Evolutionary conservation across 148 eudicot species (phyloP).

Genomic region (Cornus florida): DNA sequence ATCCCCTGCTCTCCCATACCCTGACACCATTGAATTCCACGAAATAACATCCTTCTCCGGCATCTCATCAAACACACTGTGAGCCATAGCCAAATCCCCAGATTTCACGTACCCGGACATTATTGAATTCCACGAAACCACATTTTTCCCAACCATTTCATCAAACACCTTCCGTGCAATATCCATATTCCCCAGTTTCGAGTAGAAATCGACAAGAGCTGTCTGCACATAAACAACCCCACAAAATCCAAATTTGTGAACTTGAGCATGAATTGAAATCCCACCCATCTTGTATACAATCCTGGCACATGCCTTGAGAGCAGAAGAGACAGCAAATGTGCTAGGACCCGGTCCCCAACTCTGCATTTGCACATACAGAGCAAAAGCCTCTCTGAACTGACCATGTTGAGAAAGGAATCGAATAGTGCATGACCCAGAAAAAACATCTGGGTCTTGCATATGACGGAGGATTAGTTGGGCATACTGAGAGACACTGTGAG

Average conservation of each 20-base stretch:
- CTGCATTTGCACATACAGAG: slow-evolving; percentile 53
- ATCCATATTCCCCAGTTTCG: slow-evolving; percentile 58
- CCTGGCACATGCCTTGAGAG: slow-evolving; percentile 73
- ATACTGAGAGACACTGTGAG: slow-evolving; percentile 30
- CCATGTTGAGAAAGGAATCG: slow-evolving; percentile 50
- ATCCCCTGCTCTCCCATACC: slow-evolving; percentile 54
- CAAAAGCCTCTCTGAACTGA: slow-evolving; percentile 55
- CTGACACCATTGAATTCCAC: slow-evolving; percentile 83
- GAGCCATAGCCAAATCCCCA: slow-evolving; percentile 49
- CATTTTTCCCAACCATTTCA: slow-evolving; percentile 58
- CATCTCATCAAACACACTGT: slow-evolving; percentile 56
- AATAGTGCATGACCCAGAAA: slow-evolving; percentile 46
- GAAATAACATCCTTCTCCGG: slow-evolving; percentile 63
- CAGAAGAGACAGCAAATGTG: slow-evolving; percentile 55
- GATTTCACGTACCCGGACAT: slow-evolving; percentile 57
- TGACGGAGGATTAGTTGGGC: slow-evolving; percentile 37
- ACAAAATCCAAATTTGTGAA: slow-evolving; percentile 49
- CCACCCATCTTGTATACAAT: slow-evolving; percentile 43
- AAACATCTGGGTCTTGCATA: slow-evolving; percentile 40
- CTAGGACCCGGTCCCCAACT: slow-evolving; percentile 39
- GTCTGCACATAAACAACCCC: slow-evolving; percentile 67
- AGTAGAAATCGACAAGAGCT: slow-evolving; percentile 67
- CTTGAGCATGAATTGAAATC: slow-evolving; percentile 66
- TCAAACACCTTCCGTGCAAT: slow-evolving; percentile 62
- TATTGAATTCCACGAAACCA: slow-evolving; percentile 84